Conservation (phyloP, 768 basidiomycete genomes). For the Strobilomyces echinocephalus region DNA sequence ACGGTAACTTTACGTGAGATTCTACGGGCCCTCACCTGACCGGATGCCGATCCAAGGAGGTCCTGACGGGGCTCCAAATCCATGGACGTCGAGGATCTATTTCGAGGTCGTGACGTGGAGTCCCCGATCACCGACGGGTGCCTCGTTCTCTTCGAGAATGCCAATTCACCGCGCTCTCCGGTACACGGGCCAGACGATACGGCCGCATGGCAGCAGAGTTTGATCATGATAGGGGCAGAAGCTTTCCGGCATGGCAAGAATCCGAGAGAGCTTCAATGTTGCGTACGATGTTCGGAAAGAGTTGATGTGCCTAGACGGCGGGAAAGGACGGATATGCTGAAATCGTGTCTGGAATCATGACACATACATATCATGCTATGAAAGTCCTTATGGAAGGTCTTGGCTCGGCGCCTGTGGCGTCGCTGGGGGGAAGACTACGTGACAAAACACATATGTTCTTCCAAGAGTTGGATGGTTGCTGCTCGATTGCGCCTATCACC, state of each 20-base stretch:
- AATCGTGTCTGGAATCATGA: no score
- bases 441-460: no score
- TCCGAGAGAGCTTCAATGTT: not conserved
- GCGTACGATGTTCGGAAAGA: not conserved
- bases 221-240: not conserved
- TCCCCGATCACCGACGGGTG: conserved; percentile 24
- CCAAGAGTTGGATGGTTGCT: no score
- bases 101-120: not conserved
- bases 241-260: not conserved
- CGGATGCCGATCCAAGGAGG: conserved; percentile 23
- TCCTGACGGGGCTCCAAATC: conserved; percentile 54
- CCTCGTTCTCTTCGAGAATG: conserved; percentile 46
- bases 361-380: no score
- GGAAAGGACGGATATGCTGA: not conserved
- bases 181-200: not conserved
- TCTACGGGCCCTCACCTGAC: no score
- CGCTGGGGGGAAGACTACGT: no score
- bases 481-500: no score
- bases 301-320: not conserved
- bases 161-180: conserved; percentile 12
- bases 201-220: not conserved
- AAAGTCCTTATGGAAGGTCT: no score
- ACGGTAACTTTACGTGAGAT: no score
- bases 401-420: no score
- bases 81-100: conserved; percentile 55